Conservation (phyloP, 139 green algal genomes). For the Mesostigma viride region DNA sequence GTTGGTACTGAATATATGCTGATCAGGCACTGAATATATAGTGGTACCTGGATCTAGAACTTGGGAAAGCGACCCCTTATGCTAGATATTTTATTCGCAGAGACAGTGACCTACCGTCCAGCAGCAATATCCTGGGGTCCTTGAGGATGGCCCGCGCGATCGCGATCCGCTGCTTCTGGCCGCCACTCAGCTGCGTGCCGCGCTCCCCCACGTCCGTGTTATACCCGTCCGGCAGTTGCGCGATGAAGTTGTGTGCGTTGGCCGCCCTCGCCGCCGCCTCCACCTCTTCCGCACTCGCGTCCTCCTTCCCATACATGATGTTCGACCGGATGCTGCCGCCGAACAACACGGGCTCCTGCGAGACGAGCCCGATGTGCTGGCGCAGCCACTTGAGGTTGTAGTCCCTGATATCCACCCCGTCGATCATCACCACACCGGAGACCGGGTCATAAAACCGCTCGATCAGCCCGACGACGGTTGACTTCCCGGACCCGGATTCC, state of each 20-base stretch:
- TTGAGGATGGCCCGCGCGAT: slow-evolving; percentile 59
- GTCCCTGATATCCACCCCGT: slow-evolving; percentile 52
- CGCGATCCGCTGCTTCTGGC: slow-evolving; percentile 80
- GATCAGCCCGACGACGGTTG: slow-evolving; percentile 74
- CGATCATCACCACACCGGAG: slow-evolving; percentile 47
- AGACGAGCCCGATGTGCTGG: slow-evolving; percentile 58
- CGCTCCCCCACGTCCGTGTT: slow-evolving; percentile 45
- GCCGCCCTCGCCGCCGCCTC: slow-evolving; percentile 54
- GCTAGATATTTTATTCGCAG: too few relatives aligned
- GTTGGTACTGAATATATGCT: too few relatives aligned
- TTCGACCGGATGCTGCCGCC: slow-evolving; percentile 31
- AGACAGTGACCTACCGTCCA: too few relatives aligned
- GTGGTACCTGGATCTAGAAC: too few relatives aligned
- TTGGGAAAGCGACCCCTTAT: too few relatives aligned
- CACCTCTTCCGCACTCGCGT: slow-evolving; percentile 33
- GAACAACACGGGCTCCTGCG: slow-evolving; percentile 78
- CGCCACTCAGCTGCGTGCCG: slow-evolving; percentile 52
- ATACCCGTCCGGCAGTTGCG: slow-evolving; percentile 47
- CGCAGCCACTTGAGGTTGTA: slow-evolving; percentile 69
- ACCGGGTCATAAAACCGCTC: slow-evolving; percentile 71
- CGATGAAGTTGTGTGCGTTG: slow-evolving; percentile 70
- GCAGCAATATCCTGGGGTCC: slow-evolving; percentile 64
- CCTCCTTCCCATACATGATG: slow-evolving; percentile 32
- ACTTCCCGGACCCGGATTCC: slow-evolving; percentile 82
- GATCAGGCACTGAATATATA: too few relatives aligned